Evolutionary conservation across 345 rosid species (phyloP).

Genomic region (Erodium maritimum): DNA sequence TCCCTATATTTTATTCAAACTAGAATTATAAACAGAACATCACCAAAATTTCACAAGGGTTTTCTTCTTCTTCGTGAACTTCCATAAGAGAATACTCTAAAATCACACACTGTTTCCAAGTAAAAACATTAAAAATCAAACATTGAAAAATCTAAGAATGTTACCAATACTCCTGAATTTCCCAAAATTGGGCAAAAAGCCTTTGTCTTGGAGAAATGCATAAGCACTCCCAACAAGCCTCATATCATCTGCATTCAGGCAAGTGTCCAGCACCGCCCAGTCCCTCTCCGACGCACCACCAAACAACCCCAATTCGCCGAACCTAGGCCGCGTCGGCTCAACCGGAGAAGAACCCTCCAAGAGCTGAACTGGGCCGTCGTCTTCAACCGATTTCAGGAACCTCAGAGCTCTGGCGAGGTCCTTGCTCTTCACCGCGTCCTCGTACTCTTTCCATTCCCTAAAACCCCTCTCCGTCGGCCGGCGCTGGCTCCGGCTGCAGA

Average conservation of each 20-base stretch:
- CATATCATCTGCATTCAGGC: slow-evolving; percentile 89
- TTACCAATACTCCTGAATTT: slow-evolving; percentile 59
- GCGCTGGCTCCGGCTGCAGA: background rate
- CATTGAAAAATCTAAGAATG: background rate
- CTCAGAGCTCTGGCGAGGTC: slow-evolving; percentile 77
- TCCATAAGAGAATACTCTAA: too few species aligned
- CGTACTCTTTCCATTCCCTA: slow-evolving; percentile 73
- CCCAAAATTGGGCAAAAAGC: slow-evolving; percentile 60
- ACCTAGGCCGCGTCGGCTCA: slow-evolving; percentile 13
- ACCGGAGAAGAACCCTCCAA: slow-evolving; percentile 8
- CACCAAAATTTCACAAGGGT: too few species aligned
- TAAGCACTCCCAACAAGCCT: slow-evolving; percentile 69
- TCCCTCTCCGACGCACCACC: slow-evolving; percentile 31
- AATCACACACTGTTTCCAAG: background rate
- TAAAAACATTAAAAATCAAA: background rate
- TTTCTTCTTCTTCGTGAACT: too few species aligned
- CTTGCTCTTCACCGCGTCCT: slow-evolving; percentile 74
- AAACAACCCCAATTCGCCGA: slow-evolving; percentile 24
- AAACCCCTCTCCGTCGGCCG: slow-evolving; percentile 29
- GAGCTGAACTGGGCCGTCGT: slow-evolving; percentile 10
- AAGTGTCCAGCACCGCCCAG: slow-evolving; percentile 80
- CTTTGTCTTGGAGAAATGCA: slow-evolving; percentile 47
- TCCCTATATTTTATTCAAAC: too few species aligned
- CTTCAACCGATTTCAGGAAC: slow-evolving; percentile 48
- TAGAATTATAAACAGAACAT: too few species aligned